Conservation (phyloP, 2,329 filamentous ascomycete genomes). For the Alternaria infectoria region DNA sequence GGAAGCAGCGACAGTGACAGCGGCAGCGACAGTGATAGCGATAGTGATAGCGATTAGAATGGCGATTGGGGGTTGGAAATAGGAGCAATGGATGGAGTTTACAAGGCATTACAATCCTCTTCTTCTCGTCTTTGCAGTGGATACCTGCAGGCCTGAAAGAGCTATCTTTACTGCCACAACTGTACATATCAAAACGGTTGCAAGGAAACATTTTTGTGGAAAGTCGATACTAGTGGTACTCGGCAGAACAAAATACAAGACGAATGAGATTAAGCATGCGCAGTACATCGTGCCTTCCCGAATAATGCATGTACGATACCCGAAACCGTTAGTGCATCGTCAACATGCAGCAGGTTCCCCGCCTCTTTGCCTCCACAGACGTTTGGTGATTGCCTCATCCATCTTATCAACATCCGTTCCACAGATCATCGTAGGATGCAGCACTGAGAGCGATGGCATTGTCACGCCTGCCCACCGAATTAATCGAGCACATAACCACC, state of each 20-base stretch:
- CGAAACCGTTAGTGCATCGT: slow-evolving; percentile 4
- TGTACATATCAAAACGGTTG: neutral
- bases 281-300: neutral
- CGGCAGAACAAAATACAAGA: neutral
- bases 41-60: slow-evolving; percentile 12
- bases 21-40: slow-evolving; percentile 11
- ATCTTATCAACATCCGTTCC: neutral
- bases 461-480: slow-evolving; percentile 26
- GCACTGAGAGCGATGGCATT: slow-evolving; percentile 14
- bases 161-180: neutral
- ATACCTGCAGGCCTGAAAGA: neutral
- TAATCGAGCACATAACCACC: slow-evolving; percentile 27
- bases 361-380: slow-evolving; percentile 1
- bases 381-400: neutral
- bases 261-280: neutral
- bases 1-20: slow-evolving; percentile 22
- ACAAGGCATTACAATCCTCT: neutral
- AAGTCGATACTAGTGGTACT: neutral
- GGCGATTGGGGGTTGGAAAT: neutral
- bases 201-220: neutral
- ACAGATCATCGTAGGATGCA: neutral
- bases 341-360: slow-evolving; percentile 3
- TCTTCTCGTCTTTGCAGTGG: neutral
- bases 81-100: neutral
- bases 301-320: slow-evolving; percentile 1